Conservation (phyloP, 169 alveolate species). For the Plasmodium gaboni region DNA sequence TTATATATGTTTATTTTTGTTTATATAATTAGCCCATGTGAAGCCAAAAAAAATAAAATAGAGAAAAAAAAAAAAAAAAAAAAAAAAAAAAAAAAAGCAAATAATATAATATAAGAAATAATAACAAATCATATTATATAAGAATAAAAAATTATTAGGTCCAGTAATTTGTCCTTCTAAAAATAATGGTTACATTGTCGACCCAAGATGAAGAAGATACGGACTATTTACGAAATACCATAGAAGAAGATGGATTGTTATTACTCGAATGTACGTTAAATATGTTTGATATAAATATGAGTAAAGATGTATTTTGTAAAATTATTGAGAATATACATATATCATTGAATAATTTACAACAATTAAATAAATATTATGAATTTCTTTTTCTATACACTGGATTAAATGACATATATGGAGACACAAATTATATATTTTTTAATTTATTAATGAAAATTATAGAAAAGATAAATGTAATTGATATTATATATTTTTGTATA, state of each 20-base stretch:
- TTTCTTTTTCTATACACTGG: slow-evolving; percentile 22
- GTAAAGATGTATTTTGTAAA: slow-evolving; percentile 6
- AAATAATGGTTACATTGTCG: too few relatives aligned
- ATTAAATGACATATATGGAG: slow-evolving; percentile 7
- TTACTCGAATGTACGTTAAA: not conserved
- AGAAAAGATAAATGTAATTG: slow-evolving; percentile 16
- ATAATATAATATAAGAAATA: too few relatives aligned
- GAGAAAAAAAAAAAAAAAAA: too few relatives aligned
- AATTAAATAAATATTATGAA: slow-evolving; percentile 42
- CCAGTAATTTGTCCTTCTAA: too few relatives aligned
- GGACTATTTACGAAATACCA: not conserved
- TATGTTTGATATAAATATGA: not conserved
- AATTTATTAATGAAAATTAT: slow-evolving; percentile 22
- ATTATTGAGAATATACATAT: slow-evolving; percentile 51
- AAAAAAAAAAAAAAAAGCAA: too few relatives aligned
- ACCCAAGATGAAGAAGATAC: not conserved
- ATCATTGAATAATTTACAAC: slow-evolving; percentile 32
- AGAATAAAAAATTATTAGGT: too few relatives aligned
- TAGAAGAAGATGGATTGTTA: not conserved
- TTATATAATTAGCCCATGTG: too few relatives aligned
- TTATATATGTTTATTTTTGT: too few relatives aligned
- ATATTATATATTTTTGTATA: slow-evolving; percentile 33
- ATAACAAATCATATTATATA: too few relatives aligned
- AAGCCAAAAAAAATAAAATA: too few relatives aligned
- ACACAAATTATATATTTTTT: not conserved